Conservation (phyloP, 2,329 filamentous ascomycete genomes). For the Byssochlamys sp. region DNA sequence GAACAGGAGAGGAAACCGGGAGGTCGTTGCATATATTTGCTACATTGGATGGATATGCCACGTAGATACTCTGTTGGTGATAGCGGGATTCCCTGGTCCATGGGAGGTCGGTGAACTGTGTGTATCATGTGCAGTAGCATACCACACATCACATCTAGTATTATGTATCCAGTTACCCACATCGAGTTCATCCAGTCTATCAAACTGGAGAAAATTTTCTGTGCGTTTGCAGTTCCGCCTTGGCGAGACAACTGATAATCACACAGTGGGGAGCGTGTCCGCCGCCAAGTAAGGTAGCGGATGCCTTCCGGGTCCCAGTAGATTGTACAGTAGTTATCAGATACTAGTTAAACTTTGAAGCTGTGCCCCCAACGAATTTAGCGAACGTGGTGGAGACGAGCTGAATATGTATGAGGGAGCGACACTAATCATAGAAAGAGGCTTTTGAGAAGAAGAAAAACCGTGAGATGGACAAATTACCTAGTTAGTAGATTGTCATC, state of each 20-base stretch:
- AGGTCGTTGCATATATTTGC: neutral
- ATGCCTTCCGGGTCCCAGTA: neutral
- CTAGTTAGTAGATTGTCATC: too few relatives aligned
- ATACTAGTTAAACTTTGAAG: conserved; percentile 8
- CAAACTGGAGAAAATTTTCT: neutral
- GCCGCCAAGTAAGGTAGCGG: neutral
- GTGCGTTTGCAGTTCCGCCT: neutral
- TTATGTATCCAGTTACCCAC: too few relatives aligned
- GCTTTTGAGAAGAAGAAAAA: too few relatives aligned
- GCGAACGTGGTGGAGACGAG: neutral
- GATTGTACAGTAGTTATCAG: conserved; percentile 3
- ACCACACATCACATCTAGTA: too few relatives aligned
- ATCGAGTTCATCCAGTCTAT: neutral
- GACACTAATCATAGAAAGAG: neutral
- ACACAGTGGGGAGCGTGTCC: neutral
- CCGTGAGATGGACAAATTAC: too few relatives aligned
- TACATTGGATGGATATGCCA: neutral
- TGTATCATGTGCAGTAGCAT: too few relatives aligned
- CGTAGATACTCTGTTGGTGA: neutral
- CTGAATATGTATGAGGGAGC: neutral
- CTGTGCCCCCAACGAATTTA: neutral
- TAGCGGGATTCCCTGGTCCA: neutral
- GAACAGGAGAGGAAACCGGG: neutral
- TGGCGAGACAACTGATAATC: neutral
- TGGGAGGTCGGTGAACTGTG: too few relatives aligned